Evolutionary conservation across 2,329 filamentous ascomycete genomes (phyloP), one percentile per base, ranked within the genome.

Genomic region (Talaromyces sp.): DNA sequence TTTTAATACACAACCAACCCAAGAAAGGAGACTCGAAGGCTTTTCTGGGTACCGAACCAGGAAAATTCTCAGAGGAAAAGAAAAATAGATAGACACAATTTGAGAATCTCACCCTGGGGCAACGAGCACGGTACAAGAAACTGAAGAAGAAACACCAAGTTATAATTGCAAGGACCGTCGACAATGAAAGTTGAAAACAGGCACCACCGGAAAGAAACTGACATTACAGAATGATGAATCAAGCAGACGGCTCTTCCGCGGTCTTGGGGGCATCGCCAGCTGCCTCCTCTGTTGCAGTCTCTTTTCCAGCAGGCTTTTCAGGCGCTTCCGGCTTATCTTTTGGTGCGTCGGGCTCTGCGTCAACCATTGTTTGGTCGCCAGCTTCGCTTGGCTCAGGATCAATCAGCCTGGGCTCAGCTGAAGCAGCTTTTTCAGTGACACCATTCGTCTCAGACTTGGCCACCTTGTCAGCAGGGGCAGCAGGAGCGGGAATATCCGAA

Each of bases 401-500:
- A 13, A 25, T 29, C 5, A 6, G 5, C 43, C 51, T 61, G 36
- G 25, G 2, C 27, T 56, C 61, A 31, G 31, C 47, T 15, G 63
- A 19, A 36, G 7, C 13, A 13, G 65, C 56, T 58, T 63, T 43
- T 60, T 22, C 27, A 15, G 27, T 29, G 31, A 36, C 53, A 5
- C 53, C 53, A 17, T 56, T 56, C 19, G 53, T 22, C 51, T 58
- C 36, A 27, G 58, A 8, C 38, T 61, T 53, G 34, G 25, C 53
- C 56, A 36, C 45, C 25, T 47, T 40, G 84, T 85, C 58, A 78
- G 75, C 6, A 81, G 80, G 38, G 79, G 77, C 56, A 78, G 75
- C 73, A 11, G 74, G 70, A 10, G 82, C 74, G 11, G 80, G 74
- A 10, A 77, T 78, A 56, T 90, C 89, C 17, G 80, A 82, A 38